Base-by-base conservation (phyloP, 1,284 basidiomycete species). In the Moesziomyces parantarcticus region DNA sequence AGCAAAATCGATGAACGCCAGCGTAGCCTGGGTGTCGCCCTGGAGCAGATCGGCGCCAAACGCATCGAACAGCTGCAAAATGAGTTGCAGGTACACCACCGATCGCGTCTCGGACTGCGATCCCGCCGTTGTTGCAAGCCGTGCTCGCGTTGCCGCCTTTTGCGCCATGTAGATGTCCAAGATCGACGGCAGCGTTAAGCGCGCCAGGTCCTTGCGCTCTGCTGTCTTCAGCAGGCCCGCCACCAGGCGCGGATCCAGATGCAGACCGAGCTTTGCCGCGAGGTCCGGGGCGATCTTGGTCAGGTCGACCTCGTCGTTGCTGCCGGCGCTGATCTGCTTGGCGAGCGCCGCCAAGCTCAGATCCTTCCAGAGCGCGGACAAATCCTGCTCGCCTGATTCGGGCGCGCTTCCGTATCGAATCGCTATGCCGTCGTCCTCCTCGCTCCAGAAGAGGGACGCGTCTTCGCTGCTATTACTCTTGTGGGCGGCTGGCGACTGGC, bases 1-100 rank as follows among this genome's bases (percentile, higher is more conserved):
- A 5, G 75, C 71, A 54, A 80, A 77, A 36, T 81, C 71, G 57
- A 82, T 75, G 23, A 82, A 82, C 0, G 60, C 69, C 18, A 83
- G 56, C 26, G 77, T 75, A 9, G 73, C 70, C 13, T 56, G 59
- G 18, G 68, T 50, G 18, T 81, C 77, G 13, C 67, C 75, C 34
- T 78, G 67, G 4, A 82, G 49, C 62, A 81, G 40, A 13, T 72
- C 62, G 0, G 71, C 45, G 2, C 78, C 80, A 41, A 83, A 81
- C n/a, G 68, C 65, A 26, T 80, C 75, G 32, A 82, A 62, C 5
- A 82, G 68, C 45, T 76, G 70, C 53, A 78, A 43, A n/a, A 83
- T 63, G 21, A 76, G 36, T 54, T 83, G 80, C 29, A 83, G 62
- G 40, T 72, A 76, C 22, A 78, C 60, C 50, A 78, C 65, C 22